These are phyloP conservation scores for Aspergillus avenaceus DNA, from an alignment of 495 filamentous ascomycete species.

Conservation along the genomic window DNA sequence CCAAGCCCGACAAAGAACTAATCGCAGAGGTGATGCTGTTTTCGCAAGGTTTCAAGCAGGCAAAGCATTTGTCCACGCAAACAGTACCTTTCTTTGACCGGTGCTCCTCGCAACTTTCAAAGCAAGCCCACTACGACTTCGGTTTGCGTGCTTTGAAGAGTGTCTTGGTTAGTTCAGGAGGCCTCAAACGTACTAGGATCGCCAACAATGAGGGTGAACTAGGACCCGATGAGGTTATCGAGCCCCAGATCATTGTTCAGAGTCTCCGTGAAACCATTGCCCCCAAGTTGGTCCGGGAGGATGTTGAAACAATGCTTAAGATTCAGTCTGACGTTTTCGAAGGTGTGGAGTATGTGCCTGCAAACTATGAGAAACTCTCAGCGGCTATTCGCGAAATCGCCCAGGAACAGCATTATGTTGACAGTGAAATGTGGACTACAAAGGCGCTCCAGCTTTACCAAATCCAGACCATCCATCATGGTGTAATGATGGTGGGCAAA, in stretches of 20 bases:
- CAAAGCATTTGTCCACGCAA: slow-evolving; percentile 86
- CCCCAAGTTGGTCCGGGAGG: slow-evolving; percentile 86
- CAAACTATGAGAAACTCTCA: slow-evolving; percentile 73
- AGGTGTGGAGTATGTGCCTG: slow-evolving; percentile 87
- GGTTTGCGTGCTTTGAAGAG: slow-evolving; percentile 96
- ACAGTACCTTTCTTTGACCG: slow-evolving; percentile 97
- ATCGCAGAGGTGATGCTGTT: slow-evolving; percentile 99
- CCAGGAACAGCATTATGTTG: slow-evolving; percentile 73
- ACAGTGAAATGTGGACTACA: slow-evolving; percentile 92
- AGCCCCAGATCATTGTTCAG: slow-evolving; percentile 98
- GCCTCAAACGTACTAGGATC: slow-evolving; percentile 83
- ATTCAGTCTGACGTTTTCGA: slow-evolving; percentile 89
- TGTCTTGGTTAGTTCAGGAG: slow-evolving; percentile 94
- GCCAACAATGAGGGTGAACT: slow-evolving; percentile 51
- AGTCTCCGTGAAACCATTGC: slow-evolving; percentile 98
- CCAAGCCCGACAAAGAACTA: slow-evolving; percentile 98
- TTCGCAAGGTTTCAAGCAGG: slow-evolving; percentile 96
- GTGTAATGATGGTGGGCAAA: slow-evolving; percentile 99
- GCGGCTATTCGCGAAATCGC: slow-evolving; percentile 79
- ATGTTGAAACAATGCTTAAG: slow-evolving; percentile 80
- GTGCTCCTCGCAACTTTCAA: slow-evolving; percentile 74
- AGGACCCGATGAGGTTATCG: slow-evolving; percentile 69
- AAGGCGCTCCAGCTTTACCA: slow-evolving; percentile 96
- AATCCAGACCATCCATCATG: slow-evolving; percentile 95
- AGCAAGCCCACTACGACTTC: slow-evolving; percentile 99